Evolutionary conservation across 331 rosid genomes (phyloP).

Genomic region (Cucumis variabilis): DNA sequence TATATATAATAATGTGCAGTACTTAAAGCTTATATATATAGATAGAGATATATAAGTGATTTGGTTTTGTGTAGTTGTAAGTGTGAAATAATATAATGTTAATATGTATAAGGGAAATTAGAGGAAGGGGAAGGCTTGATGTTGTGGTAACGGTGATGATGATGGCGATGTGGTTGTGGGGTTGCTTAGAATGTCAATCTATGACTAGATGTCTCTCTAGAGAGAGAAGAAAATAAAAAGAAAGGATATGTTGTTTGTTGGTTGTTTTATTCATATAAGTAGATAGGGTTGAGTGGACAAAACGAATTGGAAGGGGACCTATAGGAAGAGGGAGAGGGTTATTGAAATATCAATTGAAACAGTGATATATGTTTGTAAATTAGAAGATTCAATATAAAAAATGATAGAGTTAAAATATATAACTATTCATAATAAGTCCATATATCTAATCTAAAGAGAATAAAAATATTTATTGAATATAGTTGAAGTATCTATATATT

Average conservation of each 20-base stretch:
- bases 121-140: slow-evolving; percentile 54
- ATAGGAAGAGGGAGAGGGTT: neutral
- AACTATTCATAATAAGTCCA: too few relatives aligned
- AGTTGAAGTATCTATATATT: too few relatives aligned
- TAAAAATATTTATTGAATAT: too few relatives aligned
- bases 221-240: slow-evolving; percentile 16
- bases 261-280: slow-evolving; percentile 3
- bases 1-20: too few relatives aligned
- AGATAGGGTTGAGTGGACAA: slow-evolving; percentile 70
- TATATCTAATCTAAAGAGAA: too few relatives aligned
- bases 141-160: slow-evolving; percentile 75
- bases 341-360: too few relatives aligned
- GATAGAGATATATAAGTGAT: neutral
- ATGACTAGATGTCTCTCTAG: slow-evolving; percentile 26
- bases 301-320: slow-evolving; percentile 99
- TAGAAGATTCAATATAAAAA: neutral
- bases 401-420: neutral
- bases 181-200: slow-evolving; percentile 66
- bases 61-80: neutral
- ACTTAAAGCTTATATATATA: neutral
- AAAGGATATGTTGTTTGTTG: slow-evolving; percentile 7
- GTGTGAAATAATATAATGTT: neutral
- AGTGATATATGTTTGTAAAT: too few relatives aligned
- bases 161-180: slow-evolving; percentile 51
- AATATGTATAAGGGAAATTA: too few relatives aligned